phyloP scores from a whole-genome alignment of 2,329 filamentous ascomycete genomes.

The Acarospora socialis region DNA sequence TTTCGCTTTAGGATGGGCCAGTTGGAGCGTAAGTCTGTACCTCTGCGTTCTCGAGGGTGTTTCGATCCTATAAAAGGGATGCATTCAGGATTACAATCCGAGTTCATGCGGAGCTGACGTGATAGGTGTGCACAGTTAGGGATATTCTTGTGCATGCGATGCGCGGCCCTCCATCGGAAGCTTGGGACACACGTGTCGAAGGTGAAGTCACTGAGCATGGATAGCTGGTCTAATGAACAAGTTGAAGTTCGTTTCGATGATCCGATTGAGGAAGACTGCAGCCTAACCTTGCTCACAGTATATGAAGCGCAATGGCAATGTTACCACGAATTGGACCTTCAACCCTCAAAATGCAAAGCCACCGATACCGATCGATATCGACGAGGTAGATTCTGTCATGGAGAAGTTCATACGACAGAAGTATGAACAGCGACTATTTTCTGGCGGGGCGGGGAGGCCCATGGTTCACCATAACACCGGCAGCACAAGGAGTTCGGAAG shows the following conservation, averaged over 20 bases:
- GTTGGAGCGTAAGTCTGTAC: constrained; percentile 66
- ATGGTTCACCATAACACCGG: constrained; percentile 40
- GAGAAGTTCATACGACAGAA: constrained; percentile 92
- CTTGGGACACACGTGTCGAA: constrained; percentile 96
- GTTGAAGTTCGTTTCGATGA: constrained; percentile 59
- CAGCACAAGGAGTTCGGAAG: constrained; percentile 39
- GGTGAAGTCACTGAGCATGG: constrained; percentile 97
- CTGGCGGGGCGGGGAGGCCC: constrained; percentile 23
- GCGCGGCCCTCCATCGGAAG: constrained; percentile 88
- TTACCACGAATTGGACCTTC: constrained; percentile 70
- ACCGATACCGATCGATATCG: constrained; percentile 73
- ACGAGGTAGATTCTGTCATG: constrained; percentile 88
- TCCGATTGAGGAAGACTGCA: constrained; percentile 10
- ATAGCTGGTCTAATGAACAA: constrained; percentile 90
- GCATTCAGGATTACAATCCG: constrained; percentile 2
- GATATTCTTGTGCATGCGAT: constrained; percentile 95
- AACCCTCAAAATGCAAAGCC: constrained; percentile 75
- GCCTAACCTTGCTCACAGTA: constrained; percentile 39
- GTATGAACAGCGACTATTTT: constrained; percentile 55
- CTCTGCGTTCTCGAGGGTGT: constrained; percentile 10
- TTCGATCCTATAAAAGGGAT: constrained; percentile 1
- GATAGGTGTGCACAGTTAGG: constrained; percentile 51
- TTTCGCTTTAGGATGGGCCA: constrained; percentile 62
- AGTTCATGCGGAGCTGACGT: neutral
- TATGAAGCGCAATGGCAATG: constrained; percentile 88